Evolutionary conservation across 768 basidiomycete species (phyloP).

Genomic region (Polyporus arcularius): DNA sequence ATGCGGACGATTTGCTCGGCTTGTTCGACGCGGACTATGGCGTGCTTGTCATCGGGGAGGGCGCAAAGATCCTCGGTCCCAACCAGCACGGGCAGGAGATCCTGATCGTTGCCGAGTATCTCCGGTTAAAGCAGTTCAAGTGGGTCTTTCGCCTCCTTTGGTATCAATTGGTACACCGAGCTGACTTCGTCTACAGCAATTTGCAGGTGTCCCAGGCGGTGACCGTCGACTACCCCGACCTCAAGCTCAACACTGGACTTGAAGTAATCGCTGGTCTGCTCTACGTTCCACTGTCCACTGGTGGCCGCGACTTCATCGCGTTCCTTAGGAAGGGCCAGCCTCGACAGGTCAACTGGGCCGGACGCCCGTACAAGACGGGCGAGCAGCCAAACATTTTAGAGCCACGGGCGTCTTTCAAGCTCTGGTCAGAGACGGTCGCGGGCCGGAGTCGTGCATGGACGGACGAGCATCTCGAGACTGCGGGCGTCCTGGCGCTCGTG

Average conservation of each 20-base stretch:
- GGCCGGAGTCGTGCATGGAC: slow-evolving; percentile 74
- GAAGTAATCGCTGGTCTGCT: slow-evolving; percentile 74
- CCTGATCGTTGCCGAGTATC: slow-evolving; percentile 76
- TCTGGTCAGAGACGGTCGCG: slow-evolving; percentile 74
- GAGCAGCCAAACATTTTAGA: slow-evolving; percentile 48
- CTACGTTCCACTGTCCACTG: slow-evolving; percentile 70
- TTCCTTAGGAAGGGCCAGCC: slow-evolving; percentile 77
- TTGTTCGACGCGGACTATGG: slow-evolving; percentile 82
- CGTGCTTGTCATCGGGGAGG: slow-evolving; percentile 69
- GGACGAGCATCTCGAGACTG: slow-evolving; percentile 82
- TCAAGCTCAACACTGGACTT: slow-evolving; percentile 58
- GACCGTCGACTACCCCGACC: slow-evolving; percentile 68
- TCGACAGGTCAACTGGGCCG: slow-evolving; percentile 77
- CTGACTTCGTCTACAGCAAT: slow-evolving; percentile 39
- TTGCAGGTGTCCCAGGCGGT: slow-evolving; percentile 75
- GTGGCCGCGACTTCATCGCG: slow-evolving; percentile 79
- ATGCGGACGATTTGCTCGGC: slow-evolving; percentile 75
- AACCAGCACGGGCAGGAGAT: slow-evolving; percentile 77
- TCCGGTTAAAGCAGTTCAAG: slow-evolving; percentile 72
- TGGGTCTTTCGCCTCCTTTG: slow-evolving; percentile 33
- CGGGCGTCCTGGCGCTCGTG: slow-evolving; percentile 74
- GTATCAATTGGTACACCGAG: not conserved
- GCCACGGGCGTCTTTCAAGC: slow-evolving; percentile 78
- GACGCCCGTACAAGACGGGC: slow-evolving; percentile 59
- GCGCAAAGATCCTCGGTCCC: slow-evolving; percentile 68